phyloP scores from a whole-genome alignment of 495 filamentous ascomycete species.

The Umbilicaria muhlenbergii region DNA sequence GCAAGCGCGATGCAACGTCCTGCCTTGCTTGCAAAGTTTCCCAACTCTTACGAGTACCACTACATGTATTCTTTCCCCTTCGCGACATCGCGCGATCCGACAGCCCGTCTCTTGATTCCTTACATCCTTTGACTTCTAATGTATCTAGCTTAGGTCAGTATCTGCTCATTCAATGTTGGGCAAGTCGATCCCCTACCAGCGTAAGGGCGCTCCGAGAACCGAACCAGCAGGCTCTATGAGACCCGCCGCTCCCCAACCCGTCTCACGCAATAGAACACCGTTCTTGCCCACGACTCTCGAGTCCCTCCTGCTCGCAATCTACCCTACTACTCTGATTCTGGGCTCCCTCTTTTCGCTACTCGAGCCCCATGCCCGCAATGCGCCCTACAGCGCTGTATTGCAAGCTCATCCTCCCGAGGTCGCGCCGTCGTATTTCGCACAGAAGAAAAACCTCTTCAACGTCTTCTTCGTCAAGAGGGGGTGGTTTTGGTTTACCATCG shows the following conservation, averaged over 20 bases:
- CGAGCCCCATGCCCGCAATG: slow-evolving; percentile 47
- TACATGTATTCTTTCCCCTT: too few species aligned
- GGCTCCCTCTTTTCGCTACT: slow-evolving; percentile 69
- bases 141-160: too few species aligned
- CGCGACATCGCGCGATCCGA: too few species aligned
- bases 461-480: slow-evolving; percentile 83
- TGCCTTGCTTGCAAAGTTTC: too few species aligned
- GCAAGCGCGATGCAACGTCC: too few species aligned
- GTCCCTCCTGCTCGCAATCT: slow-evolving; percentile 43
- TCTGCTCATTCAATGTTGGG: too few species aligned
- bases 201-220: too few species aligned
- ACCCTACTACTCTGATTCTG: slow-evolving; percentile 60
- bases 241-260: background rate
- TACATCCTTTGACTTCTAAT: too few species aligned
- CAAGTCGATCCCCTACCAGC: too few species aligned
- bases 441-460: slow-evolving; percentile 85
- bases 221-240: too few species aligned
- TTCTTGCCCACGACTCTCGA: slow-evolving; percentile 49
- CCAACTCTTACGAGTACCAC: too few species aligned
- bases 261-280: slow-evolving; percentile 21
- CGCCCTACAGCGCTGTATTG: slow-evolving; percentile 36
- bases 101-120: too few species aligned
- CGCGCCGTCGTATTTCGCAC: slow-evolving; percentile 79
- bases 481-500: slow-evolving; percentile 75
- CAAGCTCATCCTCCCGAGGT: slow-evolving; percentile 41